Evolutionary conservation across 495 filamentous ascomycete species (phyloP), one percentile per base, ranked within the genome.

Genomic region (Schizothecium vesticola): DNA sequence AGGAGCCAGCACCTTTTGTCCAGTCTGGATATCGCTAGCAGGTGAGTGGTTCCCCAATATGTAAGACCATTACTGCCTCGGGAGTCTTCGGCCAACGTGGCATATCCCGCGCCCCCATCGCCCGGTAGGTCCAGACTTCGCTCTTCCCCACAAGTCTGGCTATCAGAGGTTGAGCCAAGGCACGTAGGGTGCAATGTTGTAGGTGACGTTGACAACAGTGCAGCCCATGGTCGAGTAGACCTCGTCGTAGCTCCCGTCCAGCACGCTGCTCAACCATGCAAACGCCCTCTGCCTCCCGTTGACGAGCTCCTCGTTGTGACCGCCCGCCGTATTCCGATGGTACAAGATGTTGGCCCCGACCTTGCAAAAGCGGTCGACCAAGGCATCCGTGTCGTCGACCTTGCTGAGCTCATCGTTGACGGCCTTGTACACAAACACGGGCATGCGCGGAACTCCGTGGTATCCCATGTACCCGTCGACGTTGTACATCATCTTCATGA

Each of bases 361-460:
- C 1, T 19, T 57, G 67, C 82, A 84, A 59, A 80, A 84, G 57
- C 72, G 70, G 0, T 72, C 68, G 7, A 85, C 75, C 24, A 85
- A 68, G 4, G 43, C 76, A 70, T 86, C 83, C 2, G 80, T 84
- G 31, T 82, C 79, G 6, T 61, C 68, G 3, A 84, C 73, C 1
- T 73, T 59, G 51, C 75, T 80, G 59, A 84, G 72, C 72, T 86
- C 76, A 69, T 86, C 84, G 0, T 74, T 31, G 22, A 83, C 76
- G 10, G 83, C 82, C 69, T 87, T 85, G 74, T 87, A 86, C 0
- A 80, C 62, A 66, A 80, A 85, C n/a, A 83, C 26, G 2, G 82
- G 84, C 72, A 82, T 80, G 21, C 71, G 65, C 1, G 84, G 85
- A 0, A 76, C 66, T 0, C 81, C 82, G 62, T 82, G 79, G 33